These are phyloP conservation scores for Candida dendrica DNA, from an alignment of 805 yeast genomes.

Conservation along the genomic window DNA sequence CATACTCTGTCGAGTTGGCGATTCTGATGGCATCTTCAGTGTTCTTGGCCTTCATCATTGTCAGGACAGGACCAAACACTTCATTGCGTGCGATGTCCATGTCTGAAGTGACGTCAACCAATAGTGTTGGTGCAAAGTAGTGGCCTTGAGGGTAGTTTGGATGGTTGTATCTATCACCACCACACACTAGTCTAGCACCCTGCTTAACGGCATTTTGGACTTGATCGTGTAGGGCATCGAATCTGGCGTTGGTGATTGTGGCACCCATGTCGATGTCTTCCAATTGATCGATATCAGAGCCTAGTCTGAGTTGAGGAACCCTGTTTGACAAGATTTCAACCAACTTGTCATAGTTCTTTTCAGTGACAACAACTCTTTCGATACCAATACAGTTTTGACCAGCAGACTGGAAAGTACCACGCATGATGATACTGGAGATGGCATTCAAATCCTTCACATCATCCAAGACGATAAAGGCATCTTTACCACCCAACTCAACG, in stretches of 20 bases:
- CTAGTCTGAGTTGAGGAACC: slow-evolving; percentile 60
- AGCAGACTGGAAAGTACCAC: slow-evolving; percentile 95
- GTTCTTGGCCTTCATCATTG: slow-evolving; percentile 64
- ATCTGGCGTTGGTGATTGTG: slow-evolving; percentile 73
- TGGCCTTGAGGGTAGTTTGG: slow-evolving; percentile 96
- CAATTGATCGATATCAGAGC: slow-evolving; percentile 86
- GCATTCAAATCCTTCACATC: slow-evolving; percentile 53
- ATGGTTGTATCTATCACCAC: slow-evolving; percentile 76
- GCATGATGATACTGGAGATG: slow-evolving; percentile 73
- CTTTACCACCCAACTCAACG: slow-evolving; percentile 95
- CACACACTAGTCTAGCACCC: slow-evolving; percentile 77
- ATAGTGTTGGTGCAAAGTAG: slow-evolving; percentile 83
- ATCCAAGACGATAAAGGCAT: slow-evolving; percentile 81
- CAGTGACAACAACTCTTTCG: slow-evolving; percentile 84
- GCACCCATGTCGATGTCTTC: slow-evolving; percentile 97
- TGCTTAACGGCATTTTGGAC: slow-evolving; percentile 65
- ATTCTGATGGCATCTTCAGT: slow-evolving; percentile 64
- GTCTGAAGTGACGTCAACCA: slow-evolving; percentile 69
- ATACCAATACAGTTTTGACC: slow-evolving; percentile 99
- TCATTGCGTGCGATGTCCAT: slow-evolving; percentile 85
- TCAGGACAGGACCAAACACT: slow-evolving; percentile 89
- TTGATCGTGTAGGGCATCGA: slow-evolving; percentile 57
- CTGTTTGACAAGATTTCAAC: slow-evolving; percentile 50
- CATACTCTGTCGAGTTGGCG: slow-evolving; percentile 82
- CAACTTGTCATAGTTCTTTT: slow-evolving; percentile 56